Evolutionary conservation across 257 asterid genomes (phyloP).

Genomic region (Solanum chilense): DNA sequence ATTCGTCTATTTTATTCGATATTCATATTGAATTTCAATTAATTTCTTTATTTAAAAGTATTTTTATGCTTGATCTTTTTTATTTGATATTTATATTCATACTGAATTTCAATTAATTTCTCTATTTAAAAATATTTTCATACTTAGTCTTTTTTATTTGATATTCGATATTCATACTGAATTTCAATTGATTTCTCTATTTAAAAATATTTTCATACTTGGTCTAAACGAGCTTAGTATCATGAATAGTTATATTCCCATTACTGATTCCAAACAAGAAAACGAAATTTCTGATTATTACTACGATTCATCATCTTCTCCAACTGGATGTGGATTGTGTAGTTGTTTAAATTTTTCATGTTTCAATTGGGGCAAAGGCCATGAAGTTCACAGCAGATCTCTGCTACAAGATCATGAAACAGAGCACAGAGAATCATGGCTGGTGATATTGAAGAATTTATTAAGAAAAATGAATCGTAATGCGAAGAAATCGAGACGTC

Average conservation of each 20-base stretch:
- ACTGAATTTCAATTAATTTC: too few relatives aligned
- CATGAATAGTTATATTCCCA: neutral
- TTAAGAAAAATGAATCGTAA: slow-evolving; percentile 7
- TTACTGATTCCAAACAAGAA: neutral
- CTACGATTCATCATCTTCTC: neutral
- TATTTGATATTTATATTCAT: too few relatives aligned
- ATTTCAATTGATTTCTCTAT: too few relatives aligned
- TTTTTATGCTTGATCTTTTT: too few relatives aligned
- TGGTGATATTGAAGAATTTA: slow-evolving; percentile 15
- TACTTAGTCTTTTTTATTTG: too few relatives aligned
- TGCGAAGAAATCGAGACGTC: slow-evolving; percentile 8
- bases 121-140: too few relatives aligned
- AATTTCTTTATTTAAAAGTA: too few relatives aligned
- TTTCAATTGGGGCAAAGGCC: neutral
- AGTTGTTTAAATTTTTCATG: neutral
- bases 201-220: too few relatives aligned
- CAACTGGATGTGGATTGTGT: neutral
- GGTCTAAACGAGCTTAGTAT: neutral
- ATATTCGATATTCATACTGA: rapidly evolving
- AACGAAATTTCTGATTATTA: neutral
- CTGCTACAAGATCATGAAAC: neutral
- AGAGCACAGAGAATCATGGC: slow-evolving; percentile 13
- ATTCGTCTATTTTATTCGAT: neutral
- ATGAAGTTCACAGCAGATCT: neutral
- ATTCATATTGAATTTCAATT: neutral